Evolutionary conservation across 768 basidiomycete genomes (phyloP).

Genomic region (Cantharellus anzutake): DNA sequence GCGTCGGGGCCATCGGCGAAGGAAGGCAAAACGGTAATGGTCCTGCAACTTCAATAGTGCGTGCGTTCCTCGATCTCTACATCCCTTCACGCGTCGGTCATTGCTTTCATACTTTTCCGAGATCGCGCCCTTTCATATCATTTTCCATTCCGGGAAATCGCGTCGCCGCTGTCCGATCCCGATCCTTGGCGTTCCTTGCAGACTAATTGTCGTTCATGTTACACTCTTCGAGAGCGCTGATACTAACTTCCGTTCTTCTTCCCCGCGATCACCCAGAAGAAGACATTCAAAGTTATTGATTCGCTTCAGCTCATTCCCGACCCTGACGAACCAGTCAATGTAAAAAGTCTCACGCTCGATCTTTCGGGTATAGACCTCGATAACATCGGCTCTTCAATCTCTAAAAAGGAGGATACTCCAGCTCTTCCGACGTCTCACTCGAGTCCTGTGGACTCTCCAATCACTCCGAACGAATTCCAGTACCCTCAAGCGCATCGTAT

Average conservation of each 20-base stretch:
- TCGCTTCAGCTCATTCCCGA: neutral
- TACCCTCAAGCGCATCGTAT: neutral
- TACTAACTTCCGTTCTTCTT: too few relatives aligned
- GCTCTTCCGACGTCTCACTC: neutral
- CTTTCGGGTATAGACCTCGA: neutral
- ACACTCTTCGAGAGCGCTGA: neutral
- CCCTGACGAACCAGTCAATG: neutral
- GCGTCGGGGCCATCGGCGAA: neutral
- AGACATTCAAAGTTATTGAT: neutral
- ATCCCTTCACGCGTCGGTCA: neutral
- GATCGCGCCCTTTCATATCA: neutral
- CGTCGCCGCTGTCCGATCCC: neutral
- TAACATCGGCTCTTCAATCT: neutral
- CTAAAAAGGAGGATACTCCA: neutral
- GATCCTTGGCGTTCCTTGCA: neutral
- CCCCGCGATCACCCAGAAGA: neutral
- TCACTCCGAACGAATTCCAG: neutral
- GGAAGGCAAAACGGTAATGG: neutral
- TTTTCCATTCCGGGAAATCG: neutral
- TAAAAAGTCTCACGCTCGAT: neutral
- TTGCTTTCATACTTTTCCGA: neutral
- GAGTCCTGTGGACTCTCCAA: neutral
- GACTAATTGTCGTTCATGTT: neutral
- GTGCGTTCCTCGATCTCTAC: neutral
- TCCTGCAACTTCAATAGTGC: neutral